A percentile compares a stretch with the other conserved stretches of the same genome.
Evolutionary conservation across 108 stramenopile species (phyloP).

Genomic region (Nannochloropsis salina): DNA sequence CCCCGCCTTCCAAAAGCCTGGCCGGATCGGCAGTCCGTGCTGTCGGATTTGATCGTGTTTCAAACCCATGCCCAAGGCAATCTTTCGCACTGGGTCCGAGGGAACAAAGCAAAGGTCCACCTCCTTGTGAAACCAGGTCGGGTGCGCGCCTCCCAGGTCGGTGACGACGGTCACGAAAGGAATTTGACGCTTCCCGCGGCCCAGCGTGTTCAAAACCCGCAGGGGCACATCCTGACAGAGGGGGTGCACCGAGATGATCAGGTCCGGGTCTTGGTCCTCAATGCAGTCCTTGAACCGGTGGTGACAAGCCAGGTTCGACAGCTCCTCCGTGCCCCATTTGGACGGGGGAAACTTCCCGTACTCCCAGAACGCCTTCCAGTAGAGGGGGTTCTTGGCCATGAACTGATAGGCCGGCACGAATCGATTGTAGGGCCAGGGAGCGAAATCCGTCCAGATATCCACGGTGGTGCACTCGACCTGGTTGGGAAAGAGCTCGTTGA

Average conservation of each 20-base stretch:
- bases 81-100: conserved; percentile 63
- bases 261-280: conserved; percentile 66
- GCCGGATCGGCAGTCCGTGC: conserved; percentile 85
- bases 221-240: conserved; percentile 82
- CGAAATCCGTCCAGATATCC: conserved; percentile 64
- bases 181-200: conserved; percentile 49
- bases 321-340: conserved; percentile 51
- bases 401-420: conserved; percentile 65
- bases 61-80: conserved; percentile 63
- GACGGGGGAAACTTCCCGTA: conserved; percentile 49
- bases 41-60: conserved; percentile 69
- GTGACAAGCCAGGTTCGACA: conserved; percentile 50
- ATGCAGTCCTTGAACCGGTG: conserved; percentile 64
- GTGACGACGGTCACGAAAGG: conserved; percentile 96
- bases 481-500: conserved; percentile 73
- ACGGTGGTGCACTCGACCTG: conserved; percentile 68
- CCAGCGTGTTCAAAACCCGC: conserved; percentile 70
- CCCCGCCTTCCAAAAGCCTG: conserved; percentile 75
- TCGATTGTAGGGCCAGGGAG: conserved; percentile 49
- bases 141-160: conserved; percentile 87
- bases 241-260: conserved; percentile 92
- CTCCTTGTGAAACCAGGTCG: conserved; percentile 75
- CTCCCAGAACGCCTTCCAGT: conserved; percentile 71
- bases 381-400: conserved; percentile 68
- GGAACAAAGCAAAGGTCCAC: conserved; percentile 88